Evolutionary conservation across 139 green algal genomes (phyloP).

Genomic region (Chlorokybus atmophyticus): DNA sequence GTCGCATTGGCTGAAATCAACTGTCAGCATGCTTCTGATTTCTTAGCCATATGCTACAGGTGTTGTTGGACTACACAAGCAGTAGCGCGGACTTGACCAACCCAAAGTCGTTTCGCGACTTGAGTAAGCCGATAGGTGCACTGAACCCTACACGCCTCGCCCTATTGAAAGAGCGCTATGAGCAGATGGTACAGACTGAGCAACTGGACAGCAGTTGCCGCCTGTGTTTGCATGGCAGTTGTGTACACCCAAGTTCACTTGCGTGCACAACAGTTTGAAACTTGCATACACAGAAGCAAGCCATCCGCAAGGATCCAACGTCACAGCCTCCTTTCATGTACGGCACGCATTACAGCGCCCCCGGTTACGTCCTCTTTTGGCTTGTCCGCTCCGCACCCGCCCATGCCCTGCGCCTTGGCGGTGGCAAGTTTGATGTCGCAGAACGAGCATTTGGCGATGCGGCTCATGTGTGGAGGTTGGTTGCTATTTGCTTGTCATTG

Average conservation of each 20-base stretch:
- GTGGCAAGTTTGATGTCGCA: constrained; percentile 73
- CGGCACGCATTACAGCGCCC: constrained; percentile 86
- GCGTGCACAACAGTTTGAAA: too few species aligned
- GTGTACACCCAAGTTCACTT: too few species aligned
- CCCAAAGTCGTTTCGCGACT: constrained; percentile 56
- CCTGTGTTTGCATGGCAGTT: too few species aligned
- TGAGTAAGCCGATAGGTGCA: constrained; percentile 70
- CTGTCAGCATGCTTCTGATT: too few species aligned
- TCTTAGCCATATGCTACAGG: too few species aligned
- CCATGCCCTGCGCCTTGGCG: constrained; percentile 69
- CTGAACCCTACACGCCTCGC: constrained; percentile 59
- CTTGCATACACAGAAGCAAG: too few species aligned
- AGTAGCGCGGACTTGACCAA: constrained; percentile 45
- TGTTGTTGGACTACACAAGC: constrained; percentile 59
- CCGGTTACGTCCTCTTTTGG: constrained; percentile 87
- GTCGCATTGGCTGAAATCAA: too few species aligned
- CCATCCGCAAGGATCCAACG: too few species aligned
- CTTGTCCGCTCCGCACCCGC: constrained; percentile 66
- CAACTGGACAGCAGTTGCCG: too few species aligned
- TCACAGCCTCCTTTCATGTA: constrained; percentile 52
- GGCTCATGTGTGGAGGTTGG: constrained; percentile 55
- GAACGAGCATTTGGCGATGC: constrained; percentile 75
- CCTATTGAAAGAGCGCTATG: not conserved
- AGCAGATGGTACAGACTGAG: too few species aligned
- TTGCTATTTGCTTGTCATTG: too few species aligned